Percentiles rank a stretch among this genome's conserved stretches.
Conservation (phyloP, 139 green algal species). For the Desmodesmus armatus region DNA sequence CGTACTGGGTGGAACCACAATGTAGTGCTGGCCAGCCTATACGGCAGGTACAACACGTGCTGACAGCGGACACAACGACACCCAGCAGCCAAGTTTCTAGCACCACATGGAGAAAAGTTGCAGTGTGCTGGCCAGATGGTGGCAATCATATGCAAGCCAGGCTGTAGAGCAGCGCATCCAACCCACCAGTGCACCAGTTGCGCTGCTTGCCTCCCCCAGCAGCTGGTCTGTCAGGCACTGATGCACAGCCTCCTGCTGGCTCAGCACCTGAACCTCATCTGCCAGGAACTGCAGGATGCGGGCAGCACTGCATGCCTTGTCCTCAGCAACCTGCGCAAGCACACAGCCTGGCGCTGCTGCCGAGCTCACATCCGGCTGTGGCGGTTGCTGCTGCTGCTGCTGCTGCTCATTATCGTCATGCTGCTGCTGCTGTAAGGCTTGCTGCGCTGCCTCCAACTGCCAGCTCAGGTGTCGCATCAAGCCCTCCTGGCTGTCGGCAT, state of each 20-base stretch:
- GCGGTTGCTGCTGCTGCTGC: conserved; percentile 1
- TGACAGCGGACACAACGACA: background rate
- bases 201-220: background rate
- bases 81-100: background rate
- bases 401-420: background rate
- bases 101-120: background rate
- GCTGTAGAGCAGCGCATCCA: background rate
- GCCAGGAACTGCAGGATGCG: conserved; percentile 12
- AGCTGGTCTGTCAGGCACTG: background rate
- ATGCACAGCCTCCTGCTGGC: background rate
- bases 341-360: background rate
- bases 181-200: background rate
- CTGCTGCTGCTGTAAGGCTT: conserved; percentile 30
- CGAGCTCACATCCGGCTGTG: background rate
- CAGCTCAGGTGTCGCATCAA: background rate
- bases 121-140: too few relatives aligned
- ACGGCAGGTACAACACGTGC: background rate
- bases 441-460: background rate
- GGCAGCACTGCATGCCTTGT: background rate
- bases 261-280: background rate
- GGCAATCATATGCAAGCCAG: too few relatives aligned
- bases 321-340: background rate
- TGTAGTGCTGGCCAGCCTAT: background rate
- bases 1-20: background rate
- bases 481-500: too few relatives aligned